Percentiles rank a stretch among this genome's conserved stretches.
Evolutionary conservation across 345 rosid genomes (phyloP).

Genomic region (Eucalyptus shirleyi): DNA sequence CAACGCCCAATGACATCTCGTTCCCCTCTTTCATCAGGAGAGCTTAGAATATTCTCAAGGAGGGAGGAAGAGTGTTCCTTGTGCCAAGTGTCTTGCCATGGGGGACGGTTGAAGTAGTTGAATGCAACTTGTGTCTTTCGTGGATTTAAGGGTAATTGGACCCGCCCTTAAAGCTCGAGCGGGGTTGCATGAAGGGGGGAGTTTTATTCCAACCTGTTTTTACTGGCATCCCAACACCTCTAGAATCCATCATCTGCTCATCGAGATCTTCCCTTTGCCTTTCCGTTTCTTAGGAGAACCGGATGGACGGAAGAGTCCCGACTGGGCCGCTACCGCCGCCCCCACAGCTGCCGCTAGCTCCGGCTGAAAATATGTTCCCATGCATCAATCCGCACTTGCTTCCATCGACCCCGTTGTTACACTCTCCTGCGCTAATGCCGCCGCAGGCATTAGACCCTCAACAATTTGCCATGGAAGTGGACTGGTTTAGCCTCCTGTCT

Average conservation of each 20-base stretch:
- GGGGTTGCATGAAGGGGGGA: neutral
- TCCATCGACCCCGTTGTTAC: neutral
- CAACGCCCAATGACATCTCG: neutral
- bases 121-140: neutral
- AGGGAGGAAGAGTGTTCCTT: neutral
- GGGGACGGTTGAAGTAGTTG: neutral
- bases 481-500: conserved; percentile 42
- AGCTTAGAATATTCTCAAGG: neutral
- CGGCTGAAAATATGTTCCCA: neutral
- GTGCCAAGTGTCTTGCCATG: neutral
- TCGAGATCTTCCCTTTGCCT: neutral
- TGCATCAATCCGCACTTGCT: neutral
- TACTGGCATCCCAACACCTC: neutral
- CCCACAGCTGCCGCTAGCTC: neutral
- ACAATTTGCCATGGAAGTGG: conserved; percentile 18
- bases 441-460: conserved; percentile 12
- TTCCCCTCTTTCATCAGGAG: neutral
- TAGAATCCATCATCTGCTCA: neutral
- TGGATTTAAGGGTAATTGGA: neutral
- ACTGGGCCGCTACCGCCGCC: neutral
- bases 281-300: neutral
- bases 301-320: neutral
- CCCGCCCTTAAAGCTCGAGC: neutral
- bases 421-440: neutral
- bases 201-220: neutral